These are phyloP conservation scores for Zygosaccharomyces kombuchaensis DNA, from an alignment of 805 yeast species.

Conservation along the genomic window DNA sequence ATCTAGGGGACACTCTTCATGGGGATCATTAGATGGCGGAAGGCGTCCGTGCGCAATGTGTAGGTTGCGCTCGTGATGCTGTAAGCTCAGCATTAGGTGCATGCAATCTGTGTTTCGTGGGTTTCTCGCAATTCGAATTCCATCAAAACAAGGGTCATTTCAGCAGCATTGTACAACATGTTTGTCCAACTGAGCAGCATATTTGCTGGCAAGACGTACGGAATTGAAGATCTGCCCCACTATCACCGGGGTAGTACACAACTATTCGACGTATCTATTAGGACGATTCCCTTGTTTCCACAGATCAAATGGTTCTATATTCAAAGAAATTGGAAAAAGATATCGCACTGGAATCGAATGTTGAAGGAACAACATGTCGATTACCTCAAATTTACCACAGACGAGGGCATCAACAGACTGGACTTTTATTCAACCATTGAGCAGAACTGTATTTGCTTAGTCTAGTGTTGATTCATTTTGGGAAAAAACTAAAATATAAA, in stretches of 20 bases:
- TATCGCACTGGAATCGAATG: slow-evolving; percentile 47
- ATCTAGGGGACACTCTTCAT: slow-evolving; percentile 36
- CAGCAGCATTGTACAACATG: slow-evolving; percentile 63
- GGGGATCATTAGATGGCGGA: slow-evolving; percentile 38
- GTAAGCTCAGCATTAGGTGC: slow-evolving; percentile 42
- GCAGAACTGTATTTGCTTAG: too few species aligned
- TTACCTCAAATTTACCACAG: slow-evolving; percentile 45
- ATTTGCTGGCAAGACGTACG: slow-evolving; percentile 53
- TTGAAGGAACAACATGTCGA: slow-evolving; percentile 44
- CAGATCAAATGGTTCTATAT: slow-evolving; percentile 30
- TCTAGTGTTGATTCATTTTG: too few species aligned
- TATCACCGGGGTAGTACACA: slow-evolving; percentile 55
- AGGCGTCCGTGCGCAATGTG: slow-evolving; percentile 33
- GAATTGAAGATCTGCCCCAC: slow-evolving; percentile 51
- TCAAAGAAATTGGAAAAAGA: slow-evolving; percentile 42
- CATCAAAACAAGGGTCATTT: slow-evolving; percentile 55
- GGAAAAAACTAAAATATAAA: too few species aligned
- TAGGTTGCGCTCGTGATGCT: slow-evolving; percentile 41
- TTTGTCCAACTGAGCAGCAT: slow-evolving; percentile 56
- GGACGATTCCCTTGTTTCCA: slow-evolving; percentile 29
- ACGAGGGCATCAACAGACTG: slow-evolving; percentile 55
- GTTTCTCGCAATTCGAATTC: slow-evolving; percentile 58
- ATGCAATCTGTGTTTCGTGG: slow-evolving; percentile 55
- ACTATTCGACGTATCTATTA: slow-evolving; percentile 36
- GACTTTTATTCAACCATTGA: too few species aligned